These are phyloP conservation scores for Amniculicola lignicola DNA, from an alignment of 495 filamentous ascomycete genomes.

Conservation along the genomic window DNA sequence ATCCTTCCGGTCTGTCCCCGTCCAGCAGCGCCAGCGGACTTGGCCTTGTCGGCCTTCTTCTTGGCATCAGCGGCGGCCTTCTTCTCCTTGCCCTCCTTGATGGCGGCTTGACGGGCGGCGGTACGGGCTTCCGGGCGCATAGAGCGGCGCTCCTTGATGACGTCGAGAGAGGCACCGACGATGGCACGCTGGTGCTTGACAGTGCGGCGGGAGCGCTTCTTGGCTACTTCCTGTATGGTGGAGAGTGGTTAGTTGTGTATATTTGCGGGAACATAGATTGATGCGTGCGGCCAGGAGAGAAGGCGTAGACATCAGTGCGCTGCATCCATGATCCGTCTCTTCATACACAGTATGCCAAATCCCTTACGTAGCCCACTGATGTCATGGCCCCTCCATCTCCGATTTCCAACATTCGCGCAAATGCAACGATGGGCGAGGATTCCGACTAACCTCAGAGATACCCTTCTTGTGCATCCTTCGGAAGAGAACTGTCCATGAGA, in stretches of 20 bases:
- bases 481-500: slow-evolving; percentile 97
- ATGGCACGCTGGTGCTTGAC: slow-evolving; percentile 99
- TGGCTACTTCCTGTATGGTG: slow-evolving; percentile 82
- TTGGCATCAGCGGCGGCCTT: slow-evolving; percentile 75
- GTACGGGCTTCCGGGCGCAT: slow-evolving; percentile 90
- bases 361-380: not conserved
- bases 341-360: not conserved
- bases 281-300: too few species aligned
- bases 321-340: too few species aligned
- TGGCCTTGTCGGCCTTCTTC: slow-evolving; percentile 99
- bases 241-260: slow-evolving; percentile 13
- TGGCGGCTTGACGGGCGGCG: slow-evolving; percentile 85
- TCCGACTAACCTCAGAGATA: slow-evolving; percentile 91
- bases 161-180: slow-evolving; percentile 97
- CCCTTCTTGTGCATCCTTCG: slow-evolving; percentile 99
- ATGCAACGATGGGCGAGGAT: too few species aligned
- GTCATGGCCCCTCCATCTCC: slow-evolving; percentile 7
- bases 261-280: too few species aligned
- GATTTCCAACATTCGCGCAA: not conserved
- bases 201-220: slow-evolving; percentile 97
- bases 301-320: too few species aligned
- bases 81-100: slow-evolving; percentile 97
- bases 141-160: slow-evolving; percentile 97
- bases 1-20: slow-evolving; percentile 76
- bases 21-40: slow-evolving; percentile 69